Evolutionary conservation across 768 basidiomycete species (phyloP), one percentile per base, ranked within the genome.

Genomic region (Boletellus sp.): DNA sequence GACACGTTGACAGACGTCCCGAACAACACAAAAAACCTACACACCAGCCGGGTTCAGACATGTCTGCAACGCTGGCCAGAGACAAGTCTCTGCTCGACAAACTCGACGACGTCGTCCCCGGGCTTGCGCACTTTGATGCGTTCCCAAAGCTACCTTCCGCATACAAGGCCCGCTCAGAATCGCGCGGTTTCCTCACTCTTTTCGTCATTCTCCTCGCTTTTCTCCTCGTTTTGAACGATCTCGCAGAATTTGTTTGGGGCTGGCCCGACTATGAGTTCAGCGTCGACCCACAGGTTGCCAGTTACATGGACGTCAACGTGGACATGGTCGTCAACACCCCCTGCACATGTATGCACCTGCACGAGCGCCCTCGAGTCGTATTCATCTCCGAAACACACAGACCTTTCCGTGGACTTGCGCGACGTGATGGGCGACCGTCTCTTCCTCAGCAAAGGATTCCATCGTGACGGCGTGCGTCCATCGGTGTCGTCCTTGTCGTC

Each of bases 371-470:
- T 24, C 23, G 1, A 0, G 6, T 3, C 5, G 6, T 22, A 20
- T 47, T 62, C 44, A 48, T 43, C 34, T 9, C 15, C 19, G 31
- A 28, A 11, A 10, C 3, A 24, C 53, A 24, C 55, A 97, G 94
- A 78, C 63, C 72, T 98, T 44, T 85, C 81, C 42, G 87, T 97
- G 22, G 95, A 98, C 64, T 65, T 99, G 53, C 76, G 94, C 50
- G 95, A 99, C 65, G 89, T 88, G 0, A 78, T 96, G n/a, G 95
- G 95, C 3, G 95, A 99, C 66, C 76, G 95, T 36, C 62, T 99
- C 28, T 88, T 85, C 65, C 78, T 98, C 51, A 93, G 82, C 59
- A 76, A 80, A 52, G 83, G 81, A 22, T 82, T 97, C 62, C 81
- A 76, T 49, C 82, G 92, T 47, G 94, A 99, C 60, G 92, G 94